phyloP scores from a whole-genome alignment of 2,329 filamentous ascomycete species.

The Sporothrix globosa region DNA sequence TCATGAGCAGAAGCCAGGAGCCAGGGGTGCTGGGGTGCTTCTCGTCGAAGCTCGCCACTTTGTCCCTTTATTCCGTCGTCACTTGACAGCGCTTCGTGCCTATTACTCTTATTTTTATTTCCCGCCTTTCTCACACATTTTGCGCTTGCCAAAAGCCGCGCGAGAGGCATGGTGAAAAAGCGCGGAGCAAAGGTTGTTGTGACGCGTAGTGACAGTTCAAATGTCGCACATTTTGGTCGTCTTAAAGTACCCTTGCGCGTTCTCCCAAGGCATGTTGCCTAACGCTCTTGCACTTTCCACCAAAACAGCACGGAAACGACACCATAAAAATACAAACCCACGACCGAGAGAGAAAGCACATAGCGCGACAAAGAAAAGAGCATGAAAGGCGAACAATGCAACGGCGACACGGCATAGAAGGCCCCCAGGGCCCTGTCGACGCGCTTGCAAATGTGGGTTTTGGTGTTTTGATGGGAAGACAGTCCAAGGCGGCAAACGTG shows the following conservation, averaged over 20 bases:
- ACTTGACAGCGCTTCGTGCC: neutral
- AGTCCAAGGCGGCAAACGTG: neutral
- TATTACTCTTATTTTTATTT: neutral
- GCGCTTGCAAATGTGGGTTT: conserved; percentile 23
- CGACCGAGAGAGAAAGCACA: neutral
- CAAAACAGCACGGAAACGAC: neutral
- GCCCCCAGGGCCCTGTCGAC: conserved; percentile 4
- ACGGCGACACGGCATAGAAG: neutral
- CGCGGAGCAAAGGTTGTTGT: neutral
- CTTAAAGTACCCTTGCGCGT: neutral
- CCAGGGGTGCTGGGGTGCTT: neutral
- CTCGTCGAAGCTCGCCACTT: neutral
- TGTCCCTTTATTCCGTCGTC: neutral
- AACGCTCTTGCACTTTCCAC: neutral
- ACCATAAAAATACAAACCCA: neutral
- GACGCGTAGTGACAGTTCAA: neutral
- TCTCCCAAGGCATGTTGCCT: neutral
- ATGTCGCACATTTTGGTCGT: neutral
- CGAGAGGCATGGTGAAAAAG: neutral
- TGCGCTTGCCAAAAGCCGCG: neutral
- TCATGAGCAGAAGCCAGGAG: neutral
- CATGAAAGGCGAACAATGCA: neutral
- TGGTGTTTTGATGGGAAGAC: conserved; percentile 3
- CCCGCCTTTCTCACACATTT: neutral
- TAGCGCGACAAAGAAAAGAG: neutral